Evolutionary conservation across 2,329 filamentous ascomycete species (phyloP).

Genomic region (Ascochyta koolunga): DNA sequence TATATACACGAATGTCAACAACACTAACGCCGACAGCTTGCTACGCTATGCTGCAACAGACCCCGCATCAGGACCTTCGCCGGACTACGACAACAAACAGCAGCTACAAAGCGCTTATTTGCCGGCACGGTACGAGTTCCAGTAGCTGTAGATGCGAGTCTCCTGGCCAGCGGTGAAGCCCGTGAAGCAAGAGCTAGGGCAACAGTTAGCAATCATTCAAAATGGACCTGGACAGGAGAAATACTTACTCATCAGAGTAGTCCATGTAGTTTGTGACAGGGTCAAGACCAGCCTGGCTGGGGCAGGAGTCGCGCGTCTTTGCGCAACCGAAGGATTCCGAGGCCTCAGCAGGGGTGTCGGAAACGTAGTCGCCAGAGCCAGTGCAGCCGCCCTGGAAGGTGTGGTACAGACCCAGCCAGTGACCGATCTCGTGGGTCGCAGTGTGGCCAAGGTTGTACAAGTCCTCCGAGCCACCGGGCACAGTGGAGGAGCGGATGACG

Average conservation of each 20-base stretch:
- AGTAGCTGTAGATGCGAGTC: conserved; percentile 29
- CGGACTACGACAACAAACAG: neutral
- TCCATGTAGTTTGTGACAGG: conserved; percentile 46
- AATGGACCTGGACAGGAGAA: neutral
- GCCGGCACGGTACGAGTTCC: conserved; percentile 19
- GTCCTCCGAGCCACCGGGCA: conserved; percentile 27
- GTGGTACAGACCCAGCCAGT: conserved; percentile 42
- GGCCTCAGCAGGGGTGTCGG: conserved; percentile 33
- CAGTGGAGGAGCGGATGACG: conserved; percentile 21
- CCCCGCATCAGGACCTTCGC: neutral
- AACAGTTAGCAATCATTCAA: neutral
- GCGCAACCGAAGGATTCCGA: conserved; percentile 31
- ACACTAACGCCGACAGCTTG: neutral
- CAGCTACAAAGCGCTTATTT: conserved; percentile 19
- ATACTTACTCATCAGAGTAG: conserved; percentile 32
- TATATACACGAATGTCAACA: too few species aligned
- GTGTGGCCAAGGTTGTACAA: conserved; percentile 31
- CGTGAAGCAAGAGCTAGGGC: conserved; percentile 25
- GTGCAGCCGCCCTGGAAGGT: conserved; percentile 40
- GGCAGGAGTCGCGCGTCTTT: conserved; percentile 34
- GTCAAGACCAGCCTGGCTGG: conserved; percentile 31
- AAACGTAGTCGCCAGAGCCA: conserved; percentile 32
- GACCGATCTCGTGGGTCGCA: conserved; percentile 41
- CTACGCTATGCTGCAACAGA: neutral
- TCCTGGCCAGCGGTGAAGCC: conserved; percentile 37